A percentile compares a stretch with the other conserved stretches of the same genome.
Conservation (phyloP, 1,284 basidiomycete genomes). For the Leccinum pachyderme region DNA sequence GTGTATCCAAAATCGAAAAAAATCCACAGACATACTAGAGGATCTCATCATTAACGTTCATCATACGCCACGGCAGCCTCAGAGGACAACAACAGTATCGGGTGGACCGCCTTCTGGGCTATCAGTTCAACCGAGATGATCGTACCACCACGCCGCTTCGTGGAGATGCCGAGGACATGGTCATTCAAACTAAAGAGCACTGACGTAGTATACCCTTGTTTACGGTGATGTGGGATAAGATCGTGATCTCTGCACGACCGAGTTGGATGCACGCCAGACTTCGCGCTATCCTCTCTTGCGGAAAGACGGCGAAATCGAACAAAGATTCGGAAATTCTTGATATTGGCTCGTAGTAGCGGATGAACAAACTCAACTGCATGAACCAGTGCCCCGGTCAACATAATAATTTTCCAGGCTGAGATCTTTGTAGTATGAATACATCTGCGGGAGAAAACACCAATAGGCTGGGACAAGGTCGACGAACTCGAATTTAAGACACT, state of each 20-base stretch:
- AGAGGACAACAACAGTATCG: constrained; percentile 17
- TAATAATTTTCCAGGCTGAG: too few species aligned
- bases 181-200: constrained; percentile 17
- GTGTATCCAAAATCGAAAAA: too few species aligned
- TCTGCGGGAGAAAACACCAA: constrained; percentile 5
- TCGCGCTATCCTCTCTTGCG: constrained; percentile 19
- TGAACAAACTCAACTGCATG: too few species aligned
- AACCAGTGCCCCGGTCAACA: too few species aligned
- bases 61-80: constrained; percentile 24
- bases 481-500: background rate
- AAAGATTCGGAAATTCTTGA: too few species aligned
- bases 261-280: constrained; percentile 12
- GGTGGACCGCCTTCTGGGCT: constrained; percentile 12
- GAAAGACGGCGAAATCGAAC: too few species aligned
- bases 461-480: background rate
- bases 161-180: constrained; percentile 19
- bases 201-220: constrained; percentile 2
- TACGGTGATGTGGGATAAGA: constrained; percentile 20
- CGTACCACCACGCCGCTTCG: constrained; percentile 4
- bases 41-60: constrained; percentile 11
- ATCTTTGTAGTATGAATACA: constrained; percentile 28
- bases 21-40: constrained; percentile 17
- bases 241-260: constrained; percentile 21
- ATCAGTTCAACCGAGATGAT: constrained; percentile 3
- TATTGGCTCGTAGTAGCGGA: constrained; percentile 15